Evolutionary conservation across 192 early-diverging fungal species (phyloP), one percentile per base, ranked within the genome.

Genomic region (Umbelopsis sp.): DNA sequence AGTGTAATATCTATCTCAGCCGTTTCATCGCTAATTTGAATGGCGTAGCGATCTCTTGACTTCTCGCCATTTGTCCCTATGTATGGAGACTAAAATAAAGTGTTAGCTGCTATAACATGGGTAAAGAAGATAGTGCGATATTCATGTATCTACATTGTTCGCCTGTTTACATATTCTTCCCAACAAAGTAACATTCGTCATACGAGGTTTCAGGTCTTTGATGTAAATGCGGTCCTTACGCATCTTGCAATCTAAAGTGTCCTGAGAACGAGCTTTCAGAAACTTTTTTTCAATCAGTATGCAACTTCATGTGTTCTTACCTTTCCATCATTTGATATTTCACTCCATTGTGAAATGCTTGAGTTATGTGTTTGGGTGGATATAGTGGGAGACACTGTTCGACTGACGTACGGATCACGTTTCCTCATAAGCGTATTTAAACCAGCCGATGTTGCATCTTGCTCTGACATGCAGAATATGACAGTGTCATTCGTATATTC

Each of bases 401-500:
- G 13, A 5, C 58, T 46, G 44, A 12, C 25, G n/a, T 16, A 12
- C 5, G 4, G 45, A 2, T 15, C 8, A 15, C 7, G 18, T 68
- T 13, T 41, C n/a, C 22, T 37, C 25, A 69, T 69, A 4, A 74
- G 33, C 21, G 66, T 70, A 0, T 33, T 23, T 20, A 75, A 64
- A 20, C 46, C 55, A 0, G 67, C 67, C 10, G 64, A 23, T n/a
- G 49, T 35, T 25, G 74, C 74, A 35, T 70, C 68, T 50, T 66
- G 41, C 66, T 75, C 74, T 8, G 68, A 15, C 74, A 75, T 75
- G n/a, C 65, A 48, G 46, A 75, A 75, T 10, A 75, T 69, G 5
- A 70, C 64, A 0, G 74, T 75, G 7, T 70, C 69, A 12, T 16
- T 48, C 3, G 49, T 23, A 35, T 53, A 75, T 27, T 75, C 74